phyloP scores from a whole-genome alignment of 495 filamentous ascomycete species.

The Parmelia sp. region DNA sequence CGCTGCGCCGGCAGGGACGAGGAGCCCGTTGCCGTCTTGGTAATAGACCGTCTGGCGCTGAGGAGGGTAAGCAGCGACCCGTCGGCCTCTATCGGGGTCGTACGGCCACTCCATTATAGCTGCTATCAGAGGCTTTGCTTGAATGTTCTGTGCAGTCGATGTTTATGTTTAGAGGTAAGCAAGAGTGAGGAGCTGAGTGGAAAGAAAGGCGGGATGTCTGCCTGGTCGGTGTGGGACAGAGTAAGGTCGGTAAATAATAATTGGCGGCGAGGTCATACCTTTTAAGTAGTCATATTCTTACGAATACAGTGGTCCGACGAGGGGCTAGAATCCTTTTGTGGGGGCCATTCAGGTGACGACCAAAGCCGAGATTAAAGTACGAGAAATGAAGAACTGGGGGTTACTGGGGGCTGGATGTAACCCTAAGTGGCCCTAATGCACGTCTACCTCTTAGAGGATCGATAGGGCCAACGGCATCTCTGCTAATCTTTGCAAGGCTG shows the following conservation, averaged over 20 bases:
- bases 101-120: slow-evolving; percentile 10
- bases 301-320: background rate
- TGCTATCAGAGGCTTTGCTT: background rate
- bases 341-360: background rate
- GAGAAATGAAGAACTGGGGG: too few relatives aligned
- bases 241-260: background rate
- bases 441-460: background rate
- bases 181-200: background rate
- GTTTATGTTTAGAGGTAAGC: background rate
- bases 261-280: background rate
- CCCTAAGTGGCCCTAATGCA: slow-evolving; percentile 6
- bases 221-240: background rate
- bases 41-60: slow-evolving; percentile 20
- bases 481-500: background rate
- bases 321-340: slow-evolving; percentile 3
- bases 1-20: slow-evolving; percentile 21
- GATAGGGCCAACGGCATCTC: background rate
- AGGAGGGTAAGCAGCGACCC: slow-evolving; percentile 17
- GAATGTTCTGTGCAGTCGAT: background rate
- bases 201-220: background rate
- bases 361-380: too few relatives aligned
- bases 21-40: slow-evolving; percentile 23
- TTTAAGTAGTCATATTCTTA: background rate
- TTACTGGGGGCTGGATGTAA: background rate
- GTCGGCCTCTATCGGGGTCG: slow-evolving; percentile 10